phyloP scores from a whole-genome alignment of 805 yeast species.

The Ogataea kodamae region DNA sequence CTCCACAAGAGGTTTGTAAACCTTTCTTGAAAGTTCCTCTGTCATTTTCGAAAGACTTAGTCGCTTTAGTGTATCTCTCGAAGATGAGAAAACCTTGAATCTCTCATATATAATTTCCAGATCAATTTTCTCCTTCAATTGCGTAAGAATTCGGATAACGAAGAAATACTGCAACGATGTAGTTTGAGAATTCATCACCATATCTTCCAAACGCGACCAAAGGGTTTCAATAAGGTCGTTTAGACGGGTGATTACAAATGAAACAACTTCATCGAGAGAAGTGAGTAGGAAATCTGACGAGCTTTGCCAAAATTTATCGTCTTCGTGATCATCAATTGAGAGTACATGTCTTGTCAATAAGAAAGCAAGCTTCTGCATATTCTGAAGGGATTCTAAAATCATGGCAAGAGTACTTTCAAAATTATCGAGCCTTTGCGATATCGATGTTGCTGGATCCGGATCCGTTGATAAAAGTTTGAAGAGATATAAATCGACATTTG shows the following conservation, averaged over 20 bases:
- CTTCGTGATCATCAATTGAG: conserved; percentile 36
- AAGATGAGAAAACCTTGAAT: conserved; percentile 9
- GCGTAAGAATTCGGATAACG: conserved; percentile 24
- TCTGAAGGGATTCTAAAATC: conserved; percentile 19
- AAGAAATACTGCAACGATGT: conserved; percentile 23
- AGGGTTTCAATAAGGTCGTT: conserved; percentile 19
- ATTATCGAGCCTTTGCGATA: conserved; percentile 16
- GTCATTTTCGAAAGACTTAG: conserved; percentile 15
- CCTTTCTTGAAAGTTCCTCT: conserved; percentile 15
- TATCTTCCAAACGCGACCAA: conserved; percentile 12
- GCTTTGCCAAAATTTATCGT: conserved; percentile 31
- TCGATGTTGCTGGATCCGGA: conserved; percentile 13
- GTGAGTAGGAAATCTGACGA: conserved; percentile 12
- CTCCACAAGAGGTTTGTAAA: conserved; percentile 13
- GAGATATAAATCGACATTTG: conserved; percentile 22
- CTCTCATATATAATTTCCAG: conserved; percentile 14
- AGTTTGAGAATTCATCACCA: conserved; percentile 1
- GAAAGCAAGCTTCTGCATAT: conserved; percentile 19
- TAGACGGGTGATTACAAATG: conserved; percentile 12
- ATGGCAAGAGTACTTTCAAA: conserved; percentile 19
- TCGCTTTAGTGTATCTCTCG: conserved; percentile 5
- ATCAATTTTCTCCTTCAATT: conserved; percentile 24
- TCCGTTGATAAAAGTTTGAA: conserved; percentile 17
- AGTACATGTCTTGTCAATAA: conserved; percentile 29
- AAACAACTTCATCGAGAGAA: conserved; percentile 18